phyloP scores from a whole-genome alignment of 2,329 filamentous ascomycete genomes.

The Fusarium musae region DNA sequence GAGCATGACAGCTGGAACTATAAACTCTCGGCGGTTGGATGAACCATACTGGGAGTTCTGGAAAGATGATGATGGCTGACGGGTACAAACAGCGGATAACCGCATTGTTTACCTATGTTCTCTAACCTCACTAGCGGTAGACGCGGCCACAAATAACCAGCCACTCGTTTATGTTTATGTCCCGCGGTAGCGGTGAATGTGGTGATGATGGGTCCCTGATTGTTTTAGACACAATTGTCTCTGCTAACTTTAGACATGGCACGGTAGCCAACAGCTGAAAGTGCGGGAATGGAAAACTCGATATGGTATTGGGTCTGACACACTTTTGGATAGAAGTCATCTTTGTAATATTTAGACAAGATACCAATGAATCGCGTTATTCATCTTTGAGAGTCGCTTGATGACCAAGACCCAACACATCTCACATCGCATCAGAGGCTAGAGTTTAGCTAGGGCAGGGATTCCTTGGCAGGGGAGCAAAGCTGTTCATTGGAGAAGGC shows the following conservation, averaged over 20 bases:
- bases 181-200: slow-evolving; percentile 16
- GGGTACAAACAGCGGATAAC: slow-evolving; percentile 10
- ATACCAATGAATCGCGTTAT: not conserved
- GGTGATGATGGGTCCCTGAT: slow-evolving; percentile 1
- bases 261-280: slow-evolving; percentile 1
- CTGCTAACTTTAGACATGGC: not conserved
- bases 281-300: not conserved
- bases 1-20: slow-evolving; percentile 13
- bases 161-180: not conserved
- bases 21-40: not conserved
- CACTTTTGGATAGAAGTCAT: not conserved
- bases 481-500: slow-evolving; percentile 16
- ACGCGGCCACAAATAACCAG: not conserved
- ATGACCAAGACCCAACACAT: not conserved
- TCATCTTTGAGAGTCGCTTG: not conserved
- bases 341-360: not conserved
- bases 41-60: not conserved
- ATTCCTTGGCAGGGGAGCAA: slow-evolving; percentile 40
- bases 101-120: not conserved
- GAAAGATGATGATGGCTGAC: not conserved
- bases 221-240: slow-evolving; percentile 19
- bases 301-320: not conserved
- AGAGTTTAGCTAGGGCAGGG: not conserved
- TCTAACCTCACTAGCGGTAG: not conserved
- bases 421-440: not conserved